phyloP scores from a whole-genome alignment of 106 monocot species.

The Posidonia australis region DNA sequence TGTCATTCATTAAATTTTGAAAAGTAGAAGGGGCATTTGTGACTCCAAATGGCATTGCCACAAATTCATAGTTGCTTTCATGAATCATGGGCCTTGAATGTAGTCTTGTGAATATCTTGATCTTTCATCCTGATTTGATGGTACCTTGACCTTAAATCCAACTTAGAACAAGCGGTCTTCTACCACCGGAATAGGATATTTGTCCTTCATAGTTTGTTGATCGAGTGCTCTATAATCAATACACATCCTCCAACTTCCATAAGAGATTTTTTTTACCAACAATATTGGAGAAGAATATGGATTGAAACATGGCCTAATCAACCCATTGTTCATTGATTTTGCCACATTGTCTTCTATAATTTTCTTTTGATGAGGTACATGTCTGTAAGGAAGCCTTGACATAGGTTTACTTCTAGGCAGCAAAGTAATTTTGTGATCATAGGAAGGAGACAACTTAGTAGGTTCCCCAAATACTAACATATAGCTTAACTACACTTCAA shows the following conservation, averaged over 20 bases:
- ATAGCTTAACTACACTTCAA: no score
- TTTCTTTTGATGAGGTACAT: no score
- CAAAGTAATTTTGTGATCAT: no score
- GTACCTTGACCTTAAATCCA: background rate
- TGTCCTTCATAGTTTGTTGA: background rate
- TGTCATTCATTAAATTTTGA: background rate
- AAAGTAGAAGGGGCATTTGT: background rate
- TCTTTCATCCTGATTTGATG: background rate
- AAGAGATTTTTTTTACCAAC: background rate
- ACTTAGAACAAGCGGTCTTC: background rate
- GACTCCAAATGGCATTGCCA: background rate
- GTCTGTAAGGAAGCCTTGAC: no score
- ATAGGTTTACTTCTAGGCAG: no score
- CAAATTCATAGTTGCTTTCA: background rate
- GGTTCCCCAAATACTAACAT: no score
- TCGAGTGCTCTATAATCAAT: background rate
- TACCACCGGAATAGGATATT: background rate
- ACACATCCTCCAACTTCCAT: background rate
- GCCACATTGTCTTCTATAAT: background rate
- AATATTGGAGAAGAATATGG: background rate
- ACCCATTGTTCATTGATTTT: background rate
- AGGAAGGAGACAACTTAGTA: no score
- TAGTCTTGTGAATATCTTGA: background rate
- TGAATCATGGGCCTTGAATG: background rate
- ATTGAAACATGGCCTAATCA: background rate